These are phyloP conservation scores for Pleomassaria siparia DNA, from an alignment of 2,329 filamentous ascomycete species.

Conservation along the genomic window DNA sequence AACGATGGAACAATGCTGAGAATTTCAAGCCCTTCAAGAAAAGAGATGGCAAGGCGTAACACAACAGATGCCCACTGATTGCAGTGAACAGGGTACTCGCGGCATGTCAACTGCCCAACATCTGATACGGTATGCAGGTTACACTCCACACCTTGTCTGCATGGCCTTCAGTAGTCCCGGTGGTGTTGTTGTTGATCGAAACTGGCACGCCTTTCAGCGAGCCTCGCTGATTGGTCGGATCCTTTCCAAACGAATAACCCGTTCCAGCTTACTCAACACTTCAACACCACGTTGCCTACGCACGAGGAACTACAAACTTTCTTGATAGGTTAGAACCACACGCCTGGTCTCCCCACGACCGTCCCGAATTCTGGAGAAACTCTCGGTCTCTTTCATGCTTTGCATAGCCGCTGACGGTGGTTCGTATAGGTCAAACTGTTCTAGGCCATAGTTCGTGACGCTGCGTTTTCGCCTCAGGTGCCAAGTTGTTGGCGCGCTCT, in stretches of 20 bases:
- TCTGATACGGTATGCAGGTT: conserved; percentile 11
- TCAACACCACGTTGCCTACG: conserved; percentile 37
- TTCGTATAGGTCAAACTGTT: conserved; percentile 6
- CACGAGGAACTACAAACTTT: conserved; percentile 32
- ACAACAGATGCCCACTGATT: background rate
- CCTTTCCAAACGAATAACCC: conserved; percentile 19
- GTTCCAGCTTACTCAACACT: conserved; percentile 19
- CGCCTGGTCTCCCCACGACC: conserved; percentile 10
- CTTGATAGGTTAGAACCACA: conserved; percentile 32
- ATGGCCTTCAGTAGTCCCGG: conserved; percentile 23
- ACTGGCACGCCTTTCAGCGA: conserved; percentile 27
- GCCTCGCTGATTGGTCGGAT: conserved; percentile 30
- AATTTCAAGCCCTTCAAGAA: no score
- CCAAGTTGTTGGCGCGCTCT: conserved; percentile 18
- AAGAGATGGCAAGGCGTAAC: no score
- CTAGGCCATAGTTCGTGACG: conserved; percentile 12
- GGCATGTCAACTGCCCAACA: background rate
- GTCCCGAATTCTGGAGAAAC: conserved; percentile 24
- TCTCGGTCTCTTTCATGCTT: conserved; percentile 30
- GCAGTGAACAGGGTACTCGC: background rate
- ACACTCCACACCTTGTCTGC: conserved; percentile 15
- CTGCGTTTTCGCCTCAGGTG: conserved; percentile 16
- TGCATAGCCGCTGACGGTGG: conserved; percentile 37
- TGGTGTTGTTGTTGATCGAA: conserved; percentile 27
- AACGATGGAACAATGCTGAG: background rate